Evolutionary conservation across 164 flowering plant genomes (phyloP), one percentile per base, ranked within the genome.

Genomic region (Vitis cinerea): DNA sequence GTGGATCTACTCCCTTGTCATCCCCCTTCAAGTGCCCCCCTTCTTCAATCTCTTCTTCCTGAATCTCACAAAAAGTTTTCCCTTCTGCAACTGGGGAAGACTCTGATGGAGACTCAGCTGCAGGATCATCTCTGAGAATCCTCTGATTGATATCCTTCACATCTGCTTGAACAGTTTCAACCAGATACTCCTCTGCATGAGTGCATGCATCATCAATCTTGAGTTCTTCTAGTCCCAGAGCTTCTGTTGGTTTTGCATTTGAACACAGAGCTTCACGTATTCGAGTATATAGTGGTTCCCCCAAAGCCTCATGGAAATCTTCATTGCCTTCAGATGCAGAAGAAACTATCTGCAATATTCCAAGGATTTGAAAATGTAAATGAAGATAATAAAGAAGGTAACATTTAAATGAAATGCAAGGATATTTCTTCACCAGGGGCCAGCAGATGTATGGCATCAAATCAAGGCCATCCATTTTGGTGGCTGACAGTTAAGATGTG

Each of bases 241-340:
- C 8, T 57, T 59, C 70, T 9, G 75, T 51, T n/a, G 65, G 19
- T 75, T 67, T 30, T 12, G 68, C 59, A 3, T 44, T 53, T 9
- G 75, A 62, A 72, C 75, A 75, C 30, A 91, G 72, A 69, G 86
- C 85, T 75, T 85, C 78, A 15, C 89, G 94, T 56, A 90, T 72
- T 47, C 82, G 83, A 64, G 71, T 59, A 65, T 88, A 94, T 58
- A 91, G 49, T 9, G 92, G 87, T 27, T 77, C 93, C 56, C 67
- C 75, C 77, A 94, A 83, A 51, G 82, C 87, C 77, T 82, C 80
- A 66, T 72, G 53, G 61, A 82, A 90, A 72, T 84, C 87, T 68
- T 81, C 84, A 74, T 88, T 83, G 16, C 74, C 77, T 54, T 74
- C 81, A 47, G 86, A 73, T 44, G 75, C 83, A 60, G 91, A 85